phyloP scores from a whole-genome alignment of 1,284 basidiomycete species.

The Abortiporus biennis region DNA sequence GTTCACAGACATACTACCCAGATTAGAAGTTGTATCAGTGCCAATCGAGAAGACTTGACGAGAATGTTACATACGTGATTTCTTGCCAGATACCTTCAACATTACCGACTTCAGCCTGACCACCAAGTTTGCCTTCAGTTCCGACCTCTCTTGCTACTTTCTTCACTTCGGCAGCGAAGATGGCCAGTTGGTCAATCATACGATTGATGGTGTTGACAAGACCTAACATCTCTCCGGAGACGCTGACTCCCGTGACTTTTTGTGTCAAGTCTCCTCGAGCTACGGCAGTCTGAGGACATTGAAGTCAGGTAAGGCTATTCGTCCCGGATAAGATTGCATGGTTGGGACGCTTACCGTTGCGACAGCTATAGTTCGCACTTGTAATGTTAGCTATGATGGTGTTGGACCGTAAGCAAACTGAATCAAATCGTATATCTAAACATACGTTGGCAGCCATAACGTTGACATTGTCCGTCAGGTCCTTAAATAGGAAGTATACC shows the following conservation, averaged over 20 bases:
- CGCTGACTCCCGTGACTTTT: constrained; percentile 90
- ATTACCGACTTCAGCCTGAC: constrained; percentile 95
- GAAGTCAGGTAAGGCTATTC: neutral
- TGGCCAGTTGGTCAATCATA: constrained; percentile 95
- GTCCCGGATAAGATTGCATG: constrained; percentile 12
- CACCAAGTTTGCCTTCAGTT: constrained; percentile 94
- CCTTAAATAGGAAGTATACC: constrained; percentile 33
- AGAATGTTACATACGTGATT: constrained; percentile 89
- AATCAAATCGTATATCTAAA: constrained; percentile 10
- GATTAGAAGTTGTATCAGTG: too few relatives aligned
- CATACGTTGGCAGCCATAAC: constrained; percentile 80
- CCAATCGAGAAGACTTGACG: constrained; percentile 1
- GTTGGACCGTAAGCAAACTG: neutral
- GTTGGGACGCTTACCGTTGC: constrained; percentile 69
- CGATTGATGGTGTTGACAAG: constrained; percentile 93
- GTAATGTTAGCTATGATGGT: constrained; percentile 74
- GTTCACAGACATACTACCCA: constrained; percentile 75
- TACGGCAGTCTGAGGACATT: constrained; percentile 68
- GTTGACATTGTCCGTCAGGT: constrained; percentile 92
- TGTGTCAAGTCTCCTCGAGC: constrained; percentile 91
- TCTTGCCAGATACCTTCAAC: constrained; percentile 99
- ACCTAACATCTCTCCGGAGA: constrained; percentile 93
- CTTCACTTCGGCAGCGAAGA: constrained; percentile 93
- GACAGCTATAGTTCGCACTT: constrained; percentile 93
- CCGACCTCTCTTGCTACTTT: constrained; percentile 95